These are phyloP conservation scores for Wickerhamomyces silvicola DNA, from an alignment of 805 yeast genomes.

Conservation along the genomic window DNA sequence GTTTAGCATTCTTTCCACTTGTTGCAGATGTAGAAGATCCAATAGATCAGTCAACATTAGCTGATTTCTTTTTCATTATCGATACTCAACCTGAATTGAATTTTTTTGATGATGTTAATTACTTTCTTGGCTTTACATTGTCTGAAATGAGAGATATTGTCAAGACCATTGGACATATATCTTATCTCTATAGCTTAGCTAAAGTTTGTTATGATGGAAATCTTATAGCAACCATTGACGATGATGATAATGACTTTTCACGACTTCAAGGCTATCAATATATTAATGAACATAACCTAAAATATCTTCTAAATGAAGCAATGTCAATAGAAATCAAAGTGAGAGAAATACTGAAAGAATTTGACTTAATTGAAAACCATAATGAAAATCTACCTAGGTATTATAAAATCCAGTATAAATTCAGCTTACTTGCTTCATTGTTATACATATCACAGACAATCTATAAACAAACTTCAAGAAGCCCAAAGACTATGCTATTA, in stretches of 20 bases:
- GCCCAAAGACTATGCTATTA: slow-evolving; percentile 10
- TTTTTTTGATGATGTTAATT: slow-evolving; percentile 10
- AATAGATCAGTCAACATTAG: slow-evolving; percentile 8
- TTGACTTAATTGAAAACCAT: not conserved
- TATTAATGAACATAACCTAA: slow-evolving; percentile 1
- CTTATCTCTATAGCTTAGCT: slow-evolving; percentile 10
- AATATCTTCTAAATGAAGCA: slow-evolving; percentile 2
- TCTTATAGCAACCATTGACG: not conserved
- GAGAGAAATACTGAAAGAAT: not conserved
- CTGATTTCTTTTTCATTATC: slow-evolving; percentile 6
- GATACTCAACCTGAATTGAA: slow-evolving; percentile 9
- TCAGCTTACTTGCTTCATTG: slow-evolving; percentile 4
- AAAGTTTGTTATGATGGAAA: slow-evolving; percentile 10
- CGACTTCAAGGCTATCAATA: slow-evolving; percentile 1
- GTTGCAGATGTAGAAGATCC: slow-evolving; percentile 8
- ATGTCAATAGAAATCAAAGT: not conserved
- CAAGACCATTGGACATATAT: slow-evolving; percentile 7
- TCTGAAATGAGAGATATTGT: slow-evolving; percentile 9
- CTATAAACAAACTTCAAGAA: slow-evolving; percentile 9
- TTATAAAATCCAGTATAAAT: slow-evolving; percentile 6
- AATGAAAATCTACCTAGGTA: not conserved
- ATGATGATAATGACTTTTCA: not conserved
- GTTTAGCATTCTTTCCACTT: slow-evolving; percentile 8
- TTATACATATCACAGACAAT: slow-evolving; percentile 9
- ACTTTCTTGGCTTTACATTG: slow-evolving; percentile 5